Base-by-base conservation (phyloP, 1,284 basidiomycete species). In the Takashimella koratensis region DNA sequence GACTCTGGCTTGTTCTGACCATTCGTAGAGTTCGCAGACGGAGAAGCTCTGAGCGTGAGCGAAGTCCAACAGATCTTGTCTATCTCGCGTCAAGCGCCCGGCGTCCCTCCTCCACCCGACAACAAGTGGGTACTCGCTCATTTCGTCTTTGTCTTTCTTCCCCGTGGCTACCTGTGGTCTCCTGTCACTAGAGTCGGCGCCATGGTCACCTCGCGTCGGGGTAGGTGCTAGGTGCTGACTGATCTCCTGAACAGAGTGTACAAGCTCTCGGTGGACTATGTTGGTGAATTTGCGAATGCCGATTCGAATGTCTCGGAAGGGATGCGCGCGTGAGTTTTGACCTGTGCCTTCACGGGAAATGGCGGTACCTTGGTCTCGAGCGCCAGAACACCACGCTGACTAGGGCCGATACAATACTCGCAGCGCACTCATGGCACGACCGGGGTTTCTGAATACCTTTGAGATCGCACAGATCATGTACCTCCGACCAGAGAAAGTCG, bases 391-490 rank as follows among this genome's bases (percentile, higher is more conserved):
- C n/a, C n/a, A n/a, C n/a, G n/a, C n/a, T n/a, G n/a, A n/a, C n/a
- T n/a, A n/a, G n/a, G n/a, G n/a, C n/a, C n/a, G n/a, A n/a, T n/a
- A n/a, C n/a, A n/a, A n/a, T n/a, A n/a, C n/a, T n/a, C n/a, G n/a
- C 52, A 68, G 67, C 3, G 64, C 66, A 16, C 59, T 70, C 16
- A 30, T 50, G n/a, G 58, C 64, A 3, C 56, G 63, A 19, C 55
- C 58, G 12, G 66, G 61, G 1, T 74, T 74, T 51, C 50, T 74
- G 24, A 74, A 74, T 60, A 71, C 65, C 47, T 74, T 74, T 47
- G 72, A 74, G 59, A 64, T 70, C 23, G 70, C 72, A 20, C 72
- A 74, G 54, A 70, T 74, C 59, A 69, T 74, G 64, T 66, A 71
- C 45, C 61, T 74, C 4, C 60, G 67, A 2, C 72, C 72, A 3